Conservation (phyloP, 106 monocot species). For the Triglochin maritima region DNA sequence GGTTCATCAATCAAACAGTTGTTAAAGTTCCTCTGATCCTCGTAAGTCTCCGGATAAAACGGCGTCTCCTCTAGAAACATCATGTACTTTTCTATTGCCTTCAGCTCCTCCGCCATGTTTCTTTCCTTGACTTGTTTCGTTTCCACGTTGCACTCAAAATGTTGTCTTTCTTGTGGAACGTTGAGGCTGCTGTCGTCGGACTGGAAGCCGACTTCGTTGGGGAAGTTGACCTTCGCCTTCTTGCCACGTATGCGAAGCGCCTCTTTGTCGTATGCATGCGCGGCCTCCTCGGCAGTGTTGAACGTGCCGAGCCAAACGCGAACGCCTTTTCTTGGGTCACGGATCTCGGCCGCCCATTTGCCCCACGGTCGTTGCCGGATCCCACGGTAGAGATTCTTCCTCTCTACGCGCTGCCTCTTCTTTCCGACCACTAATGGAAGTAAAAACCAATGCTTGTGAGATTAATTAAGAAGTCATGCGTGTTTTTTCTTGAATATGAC, state of each 20-base stretch:
- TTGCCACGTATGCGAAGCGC: slow-evolving; percentile 11
- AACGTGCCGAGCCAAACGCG: slow-evolving; percentile 11
- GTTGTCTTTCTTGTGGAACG: background rate
- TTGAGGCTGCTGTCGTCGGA: background rate
- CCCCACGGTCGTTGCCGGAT: slow-evolving; percentile 11
- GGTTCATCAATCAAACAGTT: background rate
- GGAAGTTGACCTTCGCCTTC: slow-evolving; percentile 16
- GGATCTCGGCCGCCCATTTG: slow-evolving; percentile 10
- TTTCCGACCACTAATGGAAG: too few relatives aligned
- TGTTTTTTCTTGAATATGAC: too few relatives aligned
- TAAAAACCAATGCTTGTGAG: too few relatives aligned
- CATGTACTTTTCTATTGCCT: slow-evolving; percentile 6
- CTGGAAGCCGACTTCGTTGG: slow-evolving; percentile 4
- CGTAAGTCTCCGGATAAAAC: slow-evolving; percentile 5
- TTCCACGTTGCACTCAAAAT: background rate
- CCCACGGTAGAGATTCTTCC: slow-evolving; percentile 15
- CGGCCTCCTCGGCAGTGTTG: slow-evolving; percentile 14
- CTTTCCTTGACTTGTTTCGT: background rate
- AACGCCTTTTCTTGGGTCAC: slow-evolving; percentile 12
- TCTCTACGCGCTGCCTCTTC: background rate
- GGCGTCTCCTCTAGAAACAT: slow-evolving; percentile 9
- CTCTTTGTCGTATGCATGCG: slow-evolving; percentile 13
- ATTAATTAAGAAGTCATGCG: too few relatives aligned
- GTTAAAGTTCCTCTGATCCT: background rate
- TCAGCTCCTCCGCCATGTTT: background rate